Evolutionary conservation across 2,329 filamentous ascomycete genomes (phyloP).

Genomic region (Xenoacremonium recifei): DNA sequence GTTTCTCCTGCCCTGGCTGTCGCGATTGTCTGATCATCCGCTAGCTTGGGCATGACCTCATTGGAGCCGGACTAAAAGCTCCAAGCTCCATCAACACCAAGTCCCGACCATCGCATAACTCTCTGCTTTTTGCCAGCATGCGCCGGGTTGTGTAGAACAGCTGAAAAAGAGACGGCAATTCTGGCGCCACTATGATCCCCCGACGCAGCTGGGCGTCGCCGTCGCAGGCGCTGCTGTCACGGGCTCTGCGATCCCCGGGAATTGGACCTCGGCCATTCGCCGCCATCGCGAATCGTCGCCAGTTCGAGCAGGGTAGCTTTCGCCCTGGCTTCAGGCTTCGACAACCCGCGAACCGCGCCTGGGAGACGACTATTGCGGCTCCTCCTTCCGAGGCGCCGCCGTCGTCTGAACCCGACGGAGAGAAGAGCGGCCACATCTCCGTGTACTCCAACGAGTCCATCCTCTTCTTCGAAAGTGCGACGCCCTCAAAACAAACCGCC

Average conservation of each 20-base stretch:
- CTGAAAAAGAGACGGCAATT: too few relatives aligned
- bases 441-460: conserved; percentile 75
- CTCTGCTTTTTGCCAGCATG: conserved; percentile 9
- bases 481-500: neutral
- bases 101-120: neutral
- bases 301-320: conserved; percentile 3
- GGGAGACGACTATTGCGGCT: conserved; percentile 20
- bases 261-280: neutral
- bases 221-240: too few relatives aligned
- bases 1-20: neutral
- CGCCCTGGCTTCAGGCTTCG: too few relatives aligned
- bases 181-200: conserved; percentile 30
- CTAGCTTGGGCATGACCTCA: conserved; percentile 15
- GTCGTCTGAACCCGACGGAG: conserved; percentile 42
- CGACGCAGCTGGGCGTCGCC: conserved; percentile 22
- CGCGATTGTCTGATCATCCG: conserved; percentile 5
- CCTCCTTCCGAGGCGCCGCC: conserved; percentile 7
- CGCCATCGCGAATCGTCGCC: conserved; percentile 7
- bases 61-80: conserved; percentile 6
- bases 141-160: conserved; percentile 4
- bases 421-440: conserved; percentile 80
- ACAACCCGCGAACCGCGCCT: conserved; percentile 15
- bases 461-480: conserved; percentile 83
- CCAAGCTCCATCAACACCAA: conserved; percentile 1
- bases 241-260: conserved; percentile 13